phyloP scores from a whole-genome alignment of 441 rosid species.

The Adansonia grandidieri region DNA sequence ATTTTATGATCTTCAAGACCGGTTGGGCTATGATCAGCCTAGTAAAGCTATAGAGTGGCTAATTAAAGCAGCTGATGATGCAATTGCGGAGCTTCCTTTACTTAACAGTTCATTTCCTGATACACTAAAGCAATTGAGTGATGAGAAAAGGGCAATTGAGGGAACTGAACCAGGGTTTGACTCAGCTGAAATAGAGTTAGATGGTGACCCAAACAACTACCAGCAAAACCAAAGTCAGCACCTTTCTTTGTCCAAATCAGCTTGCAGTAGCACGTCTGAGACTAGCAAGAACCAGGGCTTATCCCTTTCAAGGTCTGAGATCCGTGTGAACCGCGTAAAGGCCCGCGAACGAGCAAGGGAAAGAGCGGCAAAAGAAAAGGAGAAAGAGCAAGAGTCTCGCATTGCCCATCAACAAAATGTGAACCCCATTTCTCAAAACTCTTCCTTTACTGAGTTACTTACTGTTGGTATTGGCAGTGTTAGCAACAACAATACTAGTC shows the following conservation, averaged over 20 bases:
- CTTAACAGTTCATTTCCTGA: conserved; percentile 68
- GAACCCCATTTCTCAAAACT: conserved; percentile 50
- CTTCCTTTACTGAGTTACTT: conserved; percentile 84
- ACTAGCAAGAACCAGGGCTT: conserved; percentile 87
- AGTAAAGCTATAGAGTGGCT: conserved; percentile 97
- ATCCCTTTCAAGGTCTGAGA: conserved; percentile 72
- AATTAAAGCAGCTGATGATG: conserved; percentile 76
- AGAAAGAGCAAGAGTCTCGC: conserved; percentile 59
- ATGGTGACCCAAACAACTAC: conserved; percentile 44
- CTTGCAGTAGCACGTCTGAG: conserved; percentile 91
- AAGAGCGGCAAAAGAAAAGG: conserved; percentile 78
- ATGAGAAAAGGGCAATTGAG: conserved; percentile 51
- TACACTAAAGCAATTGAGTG: conserved; percentile 60
- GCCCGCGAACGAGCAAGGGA: conserved; percentile 83
- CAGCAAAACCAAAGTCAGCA: conserved; percentile 60
- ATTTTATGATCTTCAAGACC: conserved; percentile 91
- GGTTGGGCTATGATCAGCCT: conserved; percentile 93
- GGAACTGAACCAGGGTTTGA: conserved; percentile 54
- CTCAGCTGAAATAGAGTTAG: conserved; percentile 53
- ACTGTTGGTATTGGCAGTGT: conserved; percentile 57
- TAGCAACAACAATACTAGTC: conserved; percentile 25
- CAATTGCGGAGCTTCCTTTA: conserved; percentile 84
- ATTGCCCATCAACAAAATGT: conserved; percentile 36
- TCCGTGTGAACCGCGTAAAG: conserved; percentile 59
- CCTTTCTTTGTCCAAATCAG: conserved; percentile 72